Conservation (phyloP, 2,329 filamentous ascomycete species). For the Penicillium oxalicum region DNA sequence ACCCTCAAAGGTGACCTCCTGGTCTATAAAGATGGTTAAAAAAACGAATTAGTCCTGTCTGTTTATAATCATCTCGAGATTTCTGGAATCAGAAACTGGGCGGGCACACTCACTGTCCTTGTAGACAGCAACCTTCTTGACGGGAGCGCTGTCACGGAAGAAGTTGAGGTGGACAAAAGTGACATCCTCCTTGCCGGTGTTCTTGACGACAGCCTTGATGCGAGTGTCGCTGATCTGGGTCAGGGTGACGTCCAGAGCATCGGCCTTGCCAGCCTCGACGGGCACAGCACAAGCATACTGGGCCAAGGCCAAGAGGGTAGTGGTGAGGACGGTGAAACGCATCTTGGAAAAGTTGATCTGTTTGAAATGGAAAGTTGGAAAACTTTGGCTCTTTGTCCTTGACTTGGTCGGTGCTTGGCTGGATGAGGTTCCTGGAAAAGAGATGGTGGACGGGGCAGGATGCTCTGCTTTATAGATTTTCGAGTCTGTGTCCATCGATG, state of each 20-base stretch:
- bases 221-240: conserved; percentile 27
- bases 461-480: conserved; percentile 7
- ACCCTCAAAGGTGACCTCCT: conserved; percentile 28
- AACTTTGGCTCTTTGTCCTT: not conserved
- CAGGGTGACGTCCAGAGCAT: conserved; percentile 29
- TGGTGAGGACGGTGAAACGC: conserved; percentile 17
- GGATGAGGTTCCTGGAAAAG: not conserved
- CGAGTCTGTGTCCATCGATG: not conserved
- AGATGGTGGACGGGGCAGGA: not conserved
- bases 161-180: conserved; percentile 35
- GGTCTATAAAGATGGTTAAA: conserved; percentile 12
- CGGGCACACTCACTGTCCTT: conserved; percentile 4
- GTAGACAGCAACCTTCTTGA: conserved; percentile 33
- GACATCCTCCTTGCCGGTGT: conserved; percentile 28
- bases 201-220: conserved; percentile 34
- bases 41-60: no score
- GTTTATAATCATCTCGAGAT: no score
- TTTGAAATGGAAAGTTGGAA: not conserved
- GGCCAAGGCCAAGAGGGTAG: conserved; percentile 18
- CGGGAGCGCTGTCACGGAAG: conserved; percentile 30
- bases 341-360: conserved; percentile 10
- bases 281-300: conserved; percentile 18
- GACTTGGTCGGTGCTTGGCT: not conserved
- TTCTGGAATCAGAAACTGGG: not conserved
- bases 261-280: conserved; percentile 8